Percentiles rank a stretch among this genome's conserved stretches.
Conservation (phyloP, 805 yeast species). For the Myxozyma sirexii region DNA sequence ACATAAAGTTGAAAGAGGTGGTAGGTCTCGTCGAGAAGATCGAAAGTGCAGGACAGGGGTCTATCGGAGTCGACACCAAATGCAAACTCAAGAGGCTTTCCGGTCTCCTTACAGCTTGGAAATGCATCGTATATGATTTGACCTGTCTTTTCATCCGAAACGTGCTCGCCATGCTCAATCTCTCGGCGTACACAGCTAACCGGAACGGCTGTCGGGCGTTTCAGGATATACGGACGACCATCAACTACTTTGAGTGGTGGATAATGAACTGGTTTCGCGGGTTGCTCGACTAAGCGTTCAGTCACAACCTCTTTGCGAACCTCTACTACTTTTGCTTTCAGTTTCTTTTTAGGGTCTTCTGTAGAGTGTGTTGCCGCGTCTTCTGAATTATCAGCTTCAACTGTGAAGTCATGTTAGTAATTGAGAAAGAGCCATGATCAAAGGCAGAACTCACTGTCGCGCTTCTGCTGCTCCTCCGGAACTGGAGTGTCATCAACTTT, state of each 20-base stretch:
- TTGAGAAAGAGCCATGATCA: too few species aligned
- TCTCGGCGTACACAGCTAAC: conserved; percentile 64
- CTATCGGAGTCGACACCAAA: conserved; percentile 53
- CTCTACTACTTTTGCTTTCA: conserved; percentile 1
- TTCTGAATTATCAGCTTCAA: background rate
- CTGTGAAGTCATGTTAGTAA: too few species aligned
- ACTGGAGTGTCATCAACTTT: background rate
- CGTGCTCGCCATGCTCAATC: conserved; percentile 77
- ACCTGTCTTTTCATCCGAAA: conserved; percentile 57
- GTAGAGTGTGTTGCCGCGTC: background rate
- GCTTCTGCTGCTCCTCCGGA: too few species aligned
- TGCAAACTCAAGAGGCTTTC: conserved; percentile 56
- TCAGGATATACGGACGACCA: conserved; percentile 11
- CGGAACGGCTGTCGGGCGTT: conserved; percentile 18
- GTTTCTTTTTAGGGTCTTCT: background rate
- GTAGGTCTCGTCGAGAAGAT: conserved; percentile 63
- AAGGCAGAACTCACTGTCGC: too few species aligned
- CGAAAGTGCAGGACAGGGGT: conserved; percentile 61
- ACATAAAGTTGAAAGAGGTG: conserved; percentile 75
- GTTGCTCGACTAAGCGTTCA: background rate
- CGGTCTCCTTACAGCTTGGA: conserved; percentile 67
- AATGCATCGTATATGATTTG: conserved; percentile 60
- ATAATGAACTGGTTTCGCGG: background rate
- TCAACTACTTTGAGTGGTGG: conserved; percentile 6
- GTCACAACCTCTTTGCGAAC: conserved; percentile 7